Evolutionary conservation across 2,329 filamentous ascomycete species (phyloP).

Genomic region (Fusarium sp.): DNA sequence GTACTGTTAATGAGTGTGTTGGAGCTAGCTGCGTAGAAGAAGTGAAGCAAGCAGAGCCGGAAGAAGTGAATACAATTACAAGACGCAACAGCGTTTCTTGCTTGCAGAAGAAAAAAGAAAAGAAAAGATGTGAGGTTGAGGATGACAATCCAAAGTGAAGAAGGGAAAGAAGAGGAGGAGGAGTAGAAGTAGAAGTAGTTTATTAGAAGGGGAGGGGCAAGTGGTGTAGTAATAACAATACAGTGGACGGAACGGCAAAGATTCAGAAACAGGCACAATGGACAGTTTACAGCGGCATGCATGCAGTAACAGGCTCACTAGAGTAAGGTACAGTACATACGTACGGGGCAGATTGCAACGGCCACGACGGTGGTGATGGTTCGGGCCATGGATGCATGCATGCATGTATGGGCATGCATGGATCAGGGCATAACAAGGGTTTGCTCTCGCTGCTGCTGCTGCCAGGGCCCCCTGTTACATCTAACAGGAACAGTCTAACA

Average conservation of each 20-base stretch:
- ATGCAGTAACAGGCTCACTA: constrained; percentile 8
- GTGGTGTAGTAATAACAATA: constrained; percentile 34
- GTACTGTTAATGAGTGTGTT: constrained; percentile 44
- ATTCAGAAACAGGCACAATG: constrained; percentile 3
- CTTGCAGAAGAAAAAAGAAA: constrained; percentile 38
- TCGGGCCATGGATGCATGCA: constrained; percentile 33
- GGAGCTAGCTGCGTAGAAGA: constrained; percentile 45
- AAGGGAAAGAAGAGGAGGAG: constrained; percentile 20
- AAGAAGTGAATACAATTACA: constrained; percentile 40
- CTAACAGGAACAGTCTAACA: constrained; percentile 23
- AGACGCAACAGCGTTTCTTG: constrained; percentile 42
- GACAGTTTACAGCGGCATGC: constrained; percentile 14
- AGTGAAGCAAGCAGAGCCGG: constrained; percentile 48
- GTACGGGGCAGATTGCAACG: constrained; percentile 42
- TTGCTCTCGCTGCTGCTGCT: neutral
- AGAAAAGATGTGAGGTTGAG: constrained; percentile 31
- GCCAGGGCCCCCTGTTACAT: constrained; percentile 25
- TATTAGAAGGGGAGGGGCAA: constrained; percentile 39
- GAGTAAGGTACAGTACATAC: constrained; percentile 19
- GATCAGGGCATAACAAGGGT: neutral
- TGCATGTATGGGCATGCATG: neutral
- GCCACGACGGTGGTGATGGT: constrained; percentile 42
- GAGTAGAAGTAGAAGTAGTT: constrained; percentile 39
- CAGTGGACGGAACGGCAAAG: neutral
- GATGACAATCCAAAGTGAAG: constrained; percentile 34